Conservation (phyloP, 2,329 filamentous ascomycete species). For the Pyricularia sp. region DNA sequence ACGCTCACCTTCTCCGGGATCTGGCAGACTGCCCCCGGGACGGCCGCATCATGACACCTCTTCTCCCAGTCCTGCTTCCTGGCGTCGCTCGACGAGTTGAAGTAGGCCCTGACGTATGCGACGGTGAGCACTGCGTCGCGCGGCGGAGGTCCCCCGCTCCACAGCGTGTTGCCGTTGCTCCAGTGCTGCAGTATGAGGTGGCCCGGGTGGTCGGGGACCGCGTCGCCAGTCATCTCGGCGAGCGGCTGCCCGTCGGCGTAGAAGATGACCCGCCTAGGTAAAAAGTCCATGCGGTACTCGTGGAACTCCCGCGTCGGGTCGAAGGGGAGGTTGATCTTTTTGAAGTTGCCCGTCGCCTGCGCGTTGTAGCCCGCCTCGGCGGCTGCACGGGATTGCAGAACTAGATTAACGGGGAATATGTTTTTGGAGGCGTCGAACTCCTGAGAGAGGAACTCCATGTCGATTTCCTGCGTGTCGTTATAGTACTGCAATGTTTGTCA, state of each 20-base stretch:
- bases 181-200: slow-evolving; percentile 65
- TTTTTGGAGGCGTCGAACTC: slow-evolving; percentile 44
- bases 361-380: slow-evolving; percentile 53
- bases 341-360: slow-evolving; percentile 46
- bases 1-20: slow-evolving; percentile 34
- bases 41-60: slow-evolving; percentile 30
- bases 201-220: slow-evolving; percentile 51
- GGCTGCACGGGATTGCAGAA: slow-evolving; percentile 60
- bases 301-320: slow-evolving; percentile 57
- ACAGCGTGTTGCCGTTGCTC: slow-evolving; percentile 65
- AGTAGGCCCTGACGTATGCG: slow-evolving; percentile 68
- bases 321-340: slow-evolving; percentile 52
- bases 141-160: slow-evolving; percentile 62
- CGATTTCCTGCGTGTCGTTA: slow-evolving; percentile 73
- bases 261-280: slow-evolving; percentile 52
- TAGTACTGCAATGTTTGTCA: slow-evolving; percentile 44
- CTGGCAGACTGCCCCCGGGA: slow-evolving; percentile 31
- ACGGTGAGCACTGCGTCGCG: slow-evolving; percentile 54
- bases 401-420: slow-evolving; percentile 58
- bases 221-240: slow-evolving; percentile 43
- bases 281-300: slow-evolving; percentile 74
- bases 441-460: slow-evolving; percentile 67
- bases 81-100: slow-evolving; percentile 53
- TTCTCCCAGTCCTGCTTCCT: slow-evolving; percentile 27
- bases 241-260: slow-evolving; percentile 56